A percentile compares a stretch with the other conserved stretches of the same genome.
Evolutionary conservation across 1,139 yeast genomes (phyloP).

Genomic region (Nakaseomyces kungkrabaensis): DNA sequence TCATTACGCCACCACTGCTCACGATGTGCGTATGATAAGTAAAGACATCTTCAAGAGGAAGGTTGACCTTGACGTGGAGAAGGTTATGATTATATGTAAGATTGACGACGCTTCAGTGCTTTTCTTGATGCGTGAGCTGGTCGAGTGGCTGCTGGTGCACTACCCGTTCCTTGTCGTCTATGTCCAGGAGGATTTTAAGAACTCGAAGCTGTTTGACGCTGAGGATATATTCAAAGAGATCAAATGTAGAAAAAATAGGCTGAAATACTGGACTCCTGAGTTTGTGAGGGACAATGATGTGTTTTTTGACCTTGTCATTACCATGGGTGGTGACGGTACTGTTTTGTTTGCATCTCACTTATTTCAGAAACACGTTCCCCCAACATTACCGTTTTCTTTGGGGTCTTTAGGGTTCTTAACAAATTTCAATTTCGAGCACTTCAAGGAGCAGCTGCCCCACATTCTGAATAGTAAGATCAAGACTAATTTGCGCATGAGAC

Average conservation of each 20-base stretch:
- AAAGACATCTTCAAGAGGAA: constrained; percentile 67
- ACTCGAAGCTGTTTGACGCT: constrained; percentile 54
- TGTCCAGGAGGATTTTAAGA: constrained; percentile 58
- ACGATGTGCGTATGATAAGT: constrained; percentile 72
- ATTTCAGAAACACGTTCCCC: constrained; percentile 77
- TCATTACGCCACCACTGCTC: constrained; percentile 73
- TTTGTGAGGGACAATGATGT: constrained; percentile 43
- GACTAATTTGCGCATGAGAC: constrained; percentile 73
- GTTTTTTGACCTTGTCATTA: constrained; percentile 61
- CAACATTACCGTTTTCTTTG: constrained; percentile 68
- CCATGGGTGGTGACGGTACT: constrained; percentile 87
- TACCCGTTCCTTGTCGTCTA: constrained; percentile 48
- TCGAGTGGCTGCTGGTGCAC: constrained; percentile 59
- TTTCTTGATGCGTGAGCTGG: constrained; percentile 63
- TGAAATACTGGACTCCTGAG: constrained; percentile 60
- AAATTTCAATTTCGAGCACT: constrained; percentile 63
- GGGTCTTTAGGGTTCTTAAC: constrained; percentile 81
- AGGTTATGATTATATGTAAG: constrained; percentile 75
- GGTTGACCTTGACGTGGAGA: constrained; percentile 56
- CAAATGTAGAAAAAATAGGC: constrained; percentile 28
- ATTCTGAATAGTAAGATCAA: constrained; percentile 60
- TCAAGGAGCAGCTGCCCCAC: constrained; percentile 44
- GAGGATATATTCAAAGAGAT: constrained; percentile 27
- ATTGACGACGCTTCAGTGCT: constrained; percentile 73
- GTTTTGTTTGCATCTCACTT: constrained; percentile 70